Evolutionary conservation across 192 early-diverging fungal species (phyloP).

Genomic region (Bifiguratus adelaidae): DNA sequence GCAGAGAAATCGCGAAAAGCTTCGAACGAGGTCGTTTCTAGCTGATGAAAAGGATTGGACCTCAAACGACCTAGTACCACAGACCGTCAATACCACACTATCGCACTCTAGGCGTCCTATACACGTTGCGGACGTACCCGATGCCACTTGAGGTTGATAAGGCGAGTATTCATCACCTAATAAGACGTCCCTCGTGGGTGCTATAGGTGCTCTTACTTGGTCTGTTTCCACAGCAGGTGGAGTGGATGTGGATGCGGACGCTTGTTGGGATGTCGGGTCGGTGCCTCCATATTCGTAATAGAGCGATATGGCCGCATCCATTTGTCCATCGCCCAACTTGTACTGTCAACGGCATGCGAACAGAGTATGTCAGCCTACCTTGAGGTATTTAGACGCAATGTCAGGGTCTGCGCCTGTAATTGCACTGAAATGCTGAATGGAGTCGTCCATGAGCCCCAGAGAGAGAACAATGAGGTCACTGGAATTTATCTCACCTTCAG

Average conservation of each 20-base stretch:
- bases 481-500: too few relatives aligned
- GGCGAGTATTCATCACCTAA: constrained; percentile 32
- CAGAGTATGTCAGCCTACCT: constrained; percentile 24
- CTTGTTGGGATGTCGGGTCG: constrained; percentile 19
- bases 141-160: neutral
- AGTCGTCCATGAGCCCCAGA: too few relatives aligned
- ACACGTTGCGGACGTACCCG: neutral
- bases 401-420: constrained; percentile 68
- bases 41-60: neutral
- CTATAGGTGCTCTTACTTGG: constrained; percentile 73
- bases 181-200: constrained; percentile 66
- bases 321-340: constrained; percentile 64
- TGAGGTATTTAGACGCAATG: constrained; percentile 56
- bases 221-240: constrained; percentile 28
- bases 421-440: constrained; percentile 46
- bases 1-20: constrained; percentile 58
- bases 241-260: constrained; percentile 2
- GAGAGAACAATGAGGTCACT: too few relatives aligned
- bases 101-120: neutral
- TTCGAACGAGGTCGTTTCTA: constrained; percentile 19
- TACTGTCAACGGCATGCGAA: neutral
- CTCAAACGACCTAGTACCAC: neutral
- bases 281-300: constrained; percentile 73
- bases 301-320: constrained; percentile 70
- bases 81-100: neutral